phyloP scores from a whole-genome alignment of 1,139 yeast genomes.

The Blastobotrys malaysiensis region DNA sequence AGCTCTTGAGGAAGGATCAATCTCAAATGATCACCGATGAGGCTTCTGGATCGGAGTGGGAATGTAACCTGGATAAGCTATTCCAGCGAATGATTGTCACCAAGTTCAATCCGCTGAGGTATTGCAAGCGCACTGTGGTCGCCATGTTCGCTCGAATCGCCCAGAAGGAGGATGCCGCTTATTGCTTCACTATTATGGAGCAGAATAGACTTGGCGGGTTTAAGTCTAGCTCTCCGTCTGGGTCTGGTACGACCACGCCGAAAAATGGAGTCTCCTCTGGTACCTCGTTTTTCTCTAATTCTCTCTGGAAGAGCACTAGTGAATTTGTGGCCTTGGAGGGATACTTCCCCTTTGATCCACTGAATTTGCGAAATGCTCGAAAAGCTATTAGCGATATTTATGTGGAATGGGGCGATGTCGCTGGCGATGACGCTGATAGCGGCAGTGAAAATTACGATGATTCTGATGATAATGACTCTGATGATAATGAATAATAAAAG shows the following conservation, averaged over 20 bases:
- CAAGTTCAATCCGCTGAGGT: conserved; percentile 87
- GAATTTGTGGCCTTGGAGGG: conserved; percentile 87
- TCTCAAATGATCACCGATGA: conserved; percentile 16
- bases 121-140: conserved; percentile 91
- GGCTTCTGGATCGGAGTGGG: conserved; percentile 49
- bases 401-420: conserved; percentile 77
- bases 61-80: conserved; percentile 73
- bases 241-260: conserved; percentile 9
- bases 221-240: conserved; percentile 17
- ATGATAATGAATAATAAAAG: conserved; percentile 4
- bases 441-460: conserved; percentile 32
- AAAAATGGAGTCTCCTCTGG: conserved; percentile 6
- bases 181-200: conserved; percentile 89
- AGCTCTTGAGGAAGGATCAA: conserved; percentile 43
- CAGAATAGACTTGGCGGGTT: conserved; percentile 69
- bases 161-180: conserved; percentile 82
- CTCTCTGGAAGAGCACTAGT: conserved; percentile 44
- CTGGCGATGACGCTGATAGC: conserved; percentile 57
- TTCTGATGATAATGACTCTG: conserved; percentile 16
- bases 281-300: conserved; percentile 12
- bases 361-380: conserved; percentile 62
- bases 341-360: conserved; percentile 93
- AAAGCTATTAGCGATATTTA: conserved; percentile 50
- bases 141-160: conserved; percentile 90
- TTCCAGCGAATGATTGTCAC: conserved; percentile 83